These are phyloP conservation scores for Nothomitra cinnamomea DNA, from an alignment of 2,329 filamentous ascomycete genomes.

Conservation along the genomic window DNA sequence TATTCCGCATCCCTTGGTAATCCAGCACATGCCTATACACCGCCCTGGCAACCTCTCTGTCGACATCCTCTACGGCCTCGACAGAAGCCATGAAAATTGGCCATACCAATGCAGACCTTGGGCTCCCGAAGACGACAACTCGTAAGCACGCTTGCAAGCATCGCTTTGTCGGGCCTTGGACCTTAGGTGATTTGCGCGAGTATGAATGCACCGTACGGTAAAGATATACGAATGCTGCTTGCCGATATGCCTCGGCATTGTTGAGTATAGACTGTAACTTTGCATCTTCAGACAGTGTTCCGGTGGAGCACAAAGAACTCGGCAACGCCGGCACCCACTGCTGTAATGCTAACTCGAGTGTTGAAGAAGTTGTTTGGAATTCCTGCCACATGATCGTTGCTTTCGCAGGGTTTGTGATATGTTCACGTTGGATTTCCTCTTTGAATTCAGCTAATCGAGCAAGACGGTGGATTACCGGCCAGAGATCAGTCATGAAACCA, in stretches of 20 bases:
- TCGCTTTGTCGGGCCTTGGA: constrained; percentile 36
- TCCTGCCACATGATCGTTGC: constrained; percentile 15
- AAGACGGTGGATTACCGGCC: constrained; percentile 45
- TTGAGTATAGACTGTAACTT: constrained; percentile 37
- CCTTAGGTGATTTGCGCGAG: constrained; percentile 28
- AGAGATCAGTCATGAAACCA: constrained; percentile 43
- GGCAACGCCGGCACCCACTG: constrained; percentile 38
- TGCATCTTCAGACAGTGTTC: constrained; percentile 20
- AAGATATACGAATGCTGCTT: constrained; percentile 40
- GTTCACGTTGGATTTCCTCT: constrained; percentile 31
- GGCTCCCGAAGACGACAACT: constrained; percentile 37
- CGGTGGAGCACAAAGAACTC: constrained; percentile 19
- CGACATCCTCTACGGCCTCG: constrained; percentile 33
- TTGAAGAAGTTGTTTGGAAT: constrained; percentile 28
- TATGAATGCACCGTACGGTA: constrained; percentile 37
- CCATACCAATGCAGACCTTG: constrained; percentile 47
- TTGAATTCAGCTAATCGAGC: constrained; percentile 38
- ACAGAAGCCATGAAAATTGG: constrained; percentile 46
- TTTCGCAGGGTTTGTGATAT: constrained; percentile 22
- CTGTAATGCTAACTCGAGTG: constrained; percentile 37
- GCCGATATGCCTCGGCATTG: constrained; percentile 42
- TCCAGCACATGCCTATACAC: constrained; percentile 36
- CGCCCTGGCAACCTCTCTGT: constrained; percentile 33
- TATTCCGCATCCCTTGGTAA: constrained; percentile 49
- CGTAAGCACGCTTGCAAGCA: constrained; percentile 36